phyloP scores from a whole-genome alignment of 1,284 basidiomycete species.

The Moesziomyces antarcticus region DNA sequence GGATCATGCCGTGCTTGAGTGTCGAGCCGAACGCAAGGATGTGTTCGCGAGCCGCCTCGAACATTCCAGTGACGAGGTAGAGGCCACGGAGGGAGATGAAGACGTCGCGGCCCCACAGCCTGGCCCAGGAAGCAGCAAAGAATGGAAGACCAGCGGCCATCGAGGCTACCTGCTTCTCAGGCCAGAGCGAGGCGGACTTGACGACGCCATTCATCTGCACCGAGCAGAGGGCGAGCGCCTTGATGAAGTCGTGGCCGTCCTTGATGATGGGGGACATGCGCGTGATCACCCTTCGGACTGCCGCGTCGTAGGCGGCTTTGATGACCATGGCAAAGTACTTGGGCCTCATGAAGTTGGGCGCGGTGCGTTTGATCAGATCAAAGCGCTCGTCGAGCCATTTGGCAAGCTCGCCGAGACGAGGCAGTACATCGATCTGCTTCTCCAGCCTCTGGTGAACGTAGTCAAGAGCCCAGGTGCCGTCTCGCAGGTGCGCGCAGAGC shows the following conservation, averaged over 20 bases:
- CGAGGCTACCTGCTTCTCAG: slow-evolving; percentile 57
- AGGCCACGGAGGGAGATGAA: slow-evolving; percentile 64
- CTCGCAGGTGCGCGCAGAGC: slow-evolving; percentile 57
- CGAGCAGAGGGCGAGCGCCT: slow-evolving; percentile 56
- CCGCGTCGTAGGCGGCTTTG: slow-evolving; percentile 56
- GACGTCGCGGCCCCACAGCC: slow-evolving; percentile 63
- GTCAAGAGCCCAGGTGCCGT: slow-evolving; percentile 62
- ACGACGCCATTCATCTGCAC: slow-evolving; percentile 64
- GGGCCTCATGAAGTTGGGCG: slow-evolving; percentile 61
- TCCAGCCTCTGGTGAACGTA: slow-evolving; percentile 72
- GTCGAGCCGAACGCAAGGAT: slow-evolving; percentile 61
- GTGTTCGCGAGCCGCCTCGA: slow-evolving; percentile 52
- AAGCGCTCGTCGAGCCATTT: slow-evolving; percentile 60
- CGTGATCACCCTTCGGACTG: slow-evolving; percentile 44
- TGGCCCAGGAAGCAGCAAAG: slow-evolving; percentile 62
- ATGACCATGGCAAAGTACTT: slow-evolving; percentile 64
- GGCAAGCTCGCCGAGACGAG: slow-evolving; percentile 45
- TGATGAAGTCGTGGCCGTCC: slow-evolving; percentile 60
- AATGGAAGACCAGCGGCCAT: slow-evolving; percentile 65
- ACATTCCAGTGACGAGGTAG: slow-evolving; percentile 63
- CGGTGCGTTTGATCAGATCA: slow-evolving; percentile 51
- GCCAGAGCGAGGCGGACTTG: slow-evolving; percentile 61
- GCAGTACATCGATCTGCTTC: slow-evolving; percentile 69
- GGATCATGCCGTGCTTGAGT: slow-evolving; percentile 62
- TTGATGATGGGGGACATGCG: slow-evolving; percentile 58